Evolutionary conservation across 768 basidiomycete species (phyloP).

Genomic region (Suillus hirtellus): DNA sequence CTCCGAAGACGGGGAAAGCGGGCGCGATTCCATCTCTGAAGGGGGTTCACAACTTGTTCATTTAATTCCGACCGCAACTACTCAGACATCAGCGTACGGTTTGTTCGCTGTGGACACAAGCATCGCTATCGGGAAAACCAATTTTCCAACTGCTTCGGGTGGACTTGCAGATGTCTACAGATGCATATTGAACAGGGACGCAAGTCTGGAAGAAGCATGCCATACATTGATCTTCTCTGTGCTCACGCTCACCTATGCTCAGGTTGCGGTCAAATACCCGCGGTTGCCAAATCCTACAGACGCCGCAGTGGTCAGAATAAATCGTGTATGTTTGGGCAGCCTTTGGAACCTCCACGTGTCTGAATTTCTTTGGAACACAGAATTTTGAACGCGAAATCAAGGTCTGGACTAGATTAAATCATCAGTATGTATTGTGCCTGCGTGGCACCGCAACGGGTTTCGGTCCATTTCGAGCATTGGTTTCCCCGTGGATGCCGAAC

Average conservation of each 20-base stretch:
- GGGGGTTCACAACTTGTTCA: background rate
- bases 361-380: constrained; percentile 13
- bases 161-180: constrained; percentile 49
- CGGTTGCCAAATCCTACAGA: background rate
- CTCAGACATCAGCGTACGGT: background rate
- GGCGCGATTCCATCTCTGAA: background rate
- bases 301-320: background rate
- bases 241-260: background rate
- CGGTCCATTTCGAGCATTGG: constrained; percentile 26
- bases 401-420: constrained; percentile 22
- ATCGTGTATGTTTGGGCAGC: background rate
- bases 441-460: constrained; percentile 21
- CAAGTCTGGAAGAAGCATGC: background rate
- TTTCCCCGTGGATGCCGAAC: constrained; percentile 43
- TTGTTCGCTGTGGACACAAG: background rate
- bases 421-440: constrained; percentile 23
- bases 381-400: constrained; percentile 24
- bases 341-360: background rate
- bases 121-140: background rate
- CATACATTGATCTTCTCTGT: background rate
- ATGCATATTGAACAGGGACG: constrained; percentile 17
- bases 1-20: background rate
- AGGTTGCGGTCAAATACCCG: constrained; percentile 12
- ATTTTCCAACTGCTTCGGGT: constrained; percentile 21
- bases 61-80: background rate